Evolutionary conservation across 805 yeast species (phyloP), one percentile per base, ranked within the genome.

Genomic region (Suhomyces sp.): DNA sequence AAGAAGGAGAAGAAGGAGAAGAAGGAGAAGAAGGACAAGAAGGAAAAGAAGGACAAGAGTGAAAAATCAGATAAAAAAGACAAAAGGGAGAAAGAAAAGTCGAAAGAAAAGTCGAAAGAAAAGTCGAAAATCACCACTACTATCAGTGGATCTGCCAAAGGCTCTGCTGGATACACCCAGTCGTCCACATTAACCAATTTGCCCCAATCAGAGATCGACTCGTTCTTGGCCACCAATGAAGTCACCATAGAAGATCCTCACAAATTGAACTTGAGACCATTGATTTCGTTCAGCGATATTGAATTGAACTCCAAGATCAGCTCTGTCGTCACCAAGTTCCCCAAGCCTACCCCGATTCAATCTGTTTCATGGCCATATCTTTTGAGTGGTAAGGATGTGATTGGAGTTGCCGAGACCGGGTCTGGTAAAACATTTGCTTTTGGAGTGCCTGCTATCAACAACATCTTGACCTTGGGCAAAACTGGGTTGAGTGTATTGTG

Each of bases 351-450:
- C 6, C 98, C 98, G 35, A 93, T 93, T 61, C 99, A 93, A 75
- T 81, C 97, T 29, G 89, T 84, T 44, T 81, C 97, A 7, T 94
- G 98, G 98, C 98, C 99, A 57, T 90, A 83, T 64, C 72, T 93
- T 49, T 72, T 91, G 47, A 72, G 81, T 19, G 87, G 87, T 15
- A 80, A 85, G 53, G 99, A 93, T 66, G 96, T 92, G 22, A 82
- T 93, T 58, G 99, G 98, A 68, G 97, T 93, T 57, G 99, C 99
- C 12, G 97, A 93, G 73, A 93, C 99, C 3, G 99, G 99, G 37
- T 89, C 97, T 0, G 99, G 99, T 64, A 93, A 93, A 71, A 93
- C 99, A 0, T 86, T 93, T 72, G 98, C 97, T 0, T 94, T 93
- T 67, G 97, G 97, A 67, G 94, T 94, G 29, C 99, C 99, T 46